Conservation (phyloP, 2,329 filamentous ascomycete species). For the Lachnellula cervina region DNA sequence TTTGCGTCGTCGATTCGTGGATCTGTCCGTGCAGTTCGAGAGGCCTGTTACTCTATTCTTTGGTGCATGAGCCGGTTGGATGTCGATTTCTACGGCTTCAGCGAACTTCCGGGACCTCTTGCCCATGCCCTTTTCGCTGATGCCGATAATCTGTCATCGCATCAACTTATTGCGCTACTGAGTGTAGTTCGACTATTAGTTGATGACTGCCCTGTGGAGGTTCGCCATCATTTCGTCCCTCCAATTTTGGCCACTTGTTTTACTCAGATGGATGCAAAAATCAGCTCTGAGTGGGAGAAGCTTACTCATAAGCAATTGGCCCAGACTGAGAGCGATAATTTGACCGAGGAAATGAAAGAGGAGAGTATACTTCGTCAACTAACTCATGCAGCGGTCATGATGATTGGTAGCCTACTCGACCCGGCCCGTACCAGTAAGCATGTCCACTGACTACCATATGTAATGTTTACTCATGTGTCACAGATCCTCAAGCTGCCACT, state of each 20-base stretch:
- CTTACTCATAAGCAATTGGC: conserved; percentile 60
- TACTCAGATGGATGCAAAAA: conserved; percentile 79
- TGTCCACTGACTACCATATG: background rate
- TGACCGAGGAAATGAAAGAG: conserved; percentile 96
- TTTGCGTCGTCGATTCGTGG: conserved; percentile 91
- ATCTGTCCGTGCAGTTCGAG: conserved; percentile 81
- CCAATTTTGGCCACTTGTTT: conserved; percentile 79
- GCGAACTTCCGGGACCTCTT: conserved; percentile 75
- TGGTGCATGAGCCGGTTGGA: conserved; percentile 89
- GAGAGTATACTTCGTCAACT: conserved; percentile 92
- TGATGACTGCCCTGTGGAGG: conserved; percentile 80
- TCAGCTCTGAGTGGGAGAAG: conserved; percentile 79
- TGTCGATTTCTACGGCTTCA: conserved; percentile 84
- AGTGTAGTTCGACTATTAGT: conserved; percentile 86
- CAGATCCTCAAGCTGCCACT: conserved; percentile 16
- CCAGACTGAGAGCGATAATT: conserved; percentile 65
- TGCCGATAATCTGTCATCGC: conserved; percentile 76
- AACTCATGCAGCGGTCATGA: conserved; percentile 85
- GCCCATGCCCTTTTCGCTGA: conserved; percentile 81
- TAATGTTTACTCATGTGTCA: conserved; percentile 1
- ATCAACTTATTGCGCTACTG: conserved; percentile 90
- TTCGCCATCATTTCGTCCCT: conserved; percentile 75
- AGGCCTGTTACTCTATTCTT: conserved; percentile 89
- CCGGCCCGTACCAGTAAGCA: conserved; percentile 59
- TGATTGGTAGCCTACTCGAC: conserved; percentile 86